Percentiles rank a stretch among this genome's conserved stretches.
These are phyloP conservation scores for Boletellus emodensis DNA, from an alignment of 768 basidiomycete genomes.

Conservation along the genomic window DNA sequence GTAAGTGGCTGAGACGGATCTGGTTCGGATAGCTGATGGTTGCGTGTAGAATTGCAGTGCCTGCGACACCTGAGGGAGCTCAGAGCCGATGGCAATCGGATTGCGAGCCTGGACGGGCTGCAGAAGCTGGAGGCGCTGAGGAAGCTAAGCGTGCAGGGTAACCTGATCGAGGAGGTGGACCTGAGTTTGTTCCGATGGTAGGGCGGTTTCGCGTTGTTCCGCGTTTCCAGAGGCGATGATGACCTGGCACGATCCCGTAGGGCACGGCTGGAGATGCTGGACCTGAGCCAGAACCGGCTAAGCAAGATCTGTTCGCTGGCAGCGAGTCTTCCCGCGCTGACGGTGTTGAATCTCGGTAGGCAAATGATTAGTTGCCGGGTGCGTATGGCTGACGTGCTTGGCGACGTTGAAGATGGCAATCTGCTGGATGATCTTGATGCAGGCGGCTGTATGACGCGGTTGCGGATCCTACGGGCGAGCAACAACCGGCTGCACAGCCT, in stretches of 20 bases:
- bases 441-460: slow-evolving; percentile 53
- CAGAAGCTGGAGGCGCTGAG: slow-evolving; percentile 75
- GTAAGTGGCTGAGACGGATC: slow-evolving; percentile 45
- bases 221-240: slow-evolving; percentile 7
- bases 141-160: slow-evolving; percentile 79
- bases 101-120: slow-evolving; percentile 70
- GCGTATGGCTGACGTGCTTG: slow-evolving; percentile 13
- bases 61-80: slow-evolving; percentile 85
- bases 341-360: slow-evolving; percentile 82
- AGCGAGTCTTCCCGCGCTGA: slow-evolving; percentile 52
- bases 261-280: slow-evolving; percentile 75
- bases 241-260: slow-evolving; percentile 18
- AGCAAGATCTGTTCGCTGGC: slow-evolving; percentile 55
- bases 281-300: slow-evolving; percentile 75
- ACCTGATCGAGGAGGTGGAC: slow-evolving; percentile 61
- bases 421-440: slow-evolving; percentile 50
- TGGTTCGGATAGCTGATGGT: not conserved
- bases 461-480: slow-evolving; percentile 84
- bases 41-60: slow-evolving; percentile 69
- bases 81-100: slow-evolving; percentile 82
- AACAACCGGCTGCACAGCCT: slow-evolving; percentile 72
- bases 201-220: slow-evolving; percentile 6
- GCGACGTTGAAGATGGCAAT: slow-evolving; percentile 62
- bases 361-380: slow-evolving; percentile 21
- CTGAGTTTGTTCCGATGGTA: slow-evolving; percentile 65